These are phyloP conservation scores for Elymus sibiricus DNA, from an alignment of 176 grass and related monocot genomes.

Conservation along the genomic window DNA sequence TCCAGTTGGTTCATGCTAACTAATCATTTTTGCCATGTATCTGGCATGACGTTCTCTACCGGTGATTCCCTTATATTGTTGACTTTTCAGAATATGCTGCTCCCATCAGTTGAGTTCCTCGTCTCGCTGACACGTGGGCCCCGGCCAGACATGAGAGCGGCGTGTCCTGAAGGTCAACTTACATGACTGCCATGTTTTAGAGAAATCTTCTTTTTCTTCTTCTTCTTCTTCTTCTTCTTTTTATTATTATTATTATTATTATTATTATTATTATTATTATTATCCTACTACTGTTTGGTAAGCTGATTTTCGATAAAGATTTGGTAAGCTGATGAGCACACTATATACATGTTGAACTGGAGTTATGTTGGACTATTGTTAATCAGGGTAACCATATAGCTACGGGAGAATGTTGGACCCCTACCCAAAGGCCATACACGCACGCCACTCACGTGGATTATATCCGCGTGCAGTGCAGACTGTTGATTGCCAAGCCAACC, in stretches of 20 bases:
- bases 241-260: no score
- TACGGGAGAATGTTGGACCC: not conserved
- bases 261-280: no score
- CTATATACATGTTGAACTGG: not conserved
- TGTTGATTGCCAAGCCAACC: no score
- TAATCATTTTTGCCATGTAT: constrained; percentile 2
- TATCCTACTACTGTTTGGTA: no score
- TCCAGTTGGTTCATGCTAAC: not conserved
- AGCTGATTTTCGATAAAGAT: no score
- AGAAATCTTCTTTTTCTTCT: no score
- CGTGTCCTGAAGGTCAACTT: not conserved
- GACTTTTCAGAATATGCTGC: not conserved
- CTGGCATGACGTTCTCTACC: not conserved
- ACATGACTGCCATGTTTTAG: not conserved
- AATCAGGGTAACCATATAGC: not conserved
- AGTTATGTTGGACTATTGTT: not conserved
- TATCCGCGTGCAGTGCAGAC: not conserved
- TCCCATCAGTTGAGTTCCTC: not conserved
- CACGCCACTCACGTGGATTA: not conserved
- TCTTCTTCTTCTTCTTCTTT: no score
- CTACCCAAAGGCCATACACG: not conserved
- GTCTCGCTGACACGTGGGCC: no score
- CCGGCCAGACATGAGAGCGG: not conserved
- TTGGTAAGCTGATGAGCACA: not conserved
- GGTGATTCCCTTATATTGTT: not conserved